Evolutionary conservation across 169 alveolate species (phyloP).

Genomic region (Amoebophrya sp.): DNA sequence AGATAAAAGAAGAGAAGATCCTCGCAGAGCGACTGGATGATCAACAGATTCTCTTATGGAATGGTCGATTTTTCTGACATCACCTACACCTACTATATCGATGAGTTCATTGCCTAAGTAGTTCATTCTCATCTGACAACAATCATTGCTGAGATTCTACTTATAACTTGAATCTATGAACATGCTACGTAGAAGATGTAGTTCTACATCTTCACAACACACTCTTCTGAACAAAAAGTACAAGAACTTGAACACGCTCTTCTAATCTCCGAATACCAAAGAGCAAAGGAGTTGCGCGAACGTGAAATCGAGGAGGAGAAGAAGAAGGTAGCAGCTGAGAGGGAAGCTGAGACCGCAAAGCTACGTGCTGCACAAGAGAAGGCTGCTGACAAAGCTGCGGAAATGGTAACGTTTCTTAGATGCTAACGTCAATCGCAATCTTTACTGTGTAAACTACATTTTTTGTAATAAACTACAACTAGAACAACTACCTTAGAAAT

Average conservation of each 20-base stretch:
- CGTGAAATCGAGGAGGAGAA: constrained; percentile 56
- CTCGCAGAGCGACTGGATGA: constrained; percentile 65
- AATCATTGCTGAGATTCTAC: too few relatives aligned
- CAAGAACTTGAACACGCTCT: constrained; percentile 55
- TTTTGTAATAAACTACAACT: too few relatives aligned
- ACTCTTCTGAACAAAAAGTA: too few relatives aligned
- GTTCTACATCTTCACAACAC: too few relatives aligned
- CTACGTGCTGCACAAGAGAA: constrained; percentile 62
- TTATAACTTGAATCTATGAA: too few relatives aligned
- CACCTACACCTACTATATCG: neutral
- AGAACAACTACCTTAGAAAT: too few relatives aligned
- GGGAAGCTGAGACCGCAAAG: constrained; percentile 59
- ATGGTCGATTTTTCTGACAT: neutral
- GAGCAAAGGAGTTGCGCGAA: constrained; percentile 62
- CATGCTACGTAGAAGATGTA: too few relatives aligned
- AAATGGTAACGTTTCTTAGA: too few relatives aligned
- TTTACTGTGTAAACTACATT: too few relatives aligned
- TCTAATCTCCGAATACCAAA: constrained; percentile 66
- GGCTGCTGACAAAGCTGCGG: constrained; percentile 67
- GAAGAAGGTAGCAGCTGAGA: constrained; percentile 39
- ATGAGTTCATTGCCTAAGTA: neutral
- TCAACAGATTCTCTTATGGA: constrained; percentile 12
- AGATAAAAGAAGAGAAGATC: constrained; percentile 49
- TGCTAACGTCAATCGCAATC: too few relatives aligned
- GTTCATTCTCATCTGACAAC: neutral